These are phyloP conservation scores for Cladorrhinum sp. DNA, from an alignment of 2,329 filamentous ascomycete genomes.

Conservation along the genomic window DNA sequence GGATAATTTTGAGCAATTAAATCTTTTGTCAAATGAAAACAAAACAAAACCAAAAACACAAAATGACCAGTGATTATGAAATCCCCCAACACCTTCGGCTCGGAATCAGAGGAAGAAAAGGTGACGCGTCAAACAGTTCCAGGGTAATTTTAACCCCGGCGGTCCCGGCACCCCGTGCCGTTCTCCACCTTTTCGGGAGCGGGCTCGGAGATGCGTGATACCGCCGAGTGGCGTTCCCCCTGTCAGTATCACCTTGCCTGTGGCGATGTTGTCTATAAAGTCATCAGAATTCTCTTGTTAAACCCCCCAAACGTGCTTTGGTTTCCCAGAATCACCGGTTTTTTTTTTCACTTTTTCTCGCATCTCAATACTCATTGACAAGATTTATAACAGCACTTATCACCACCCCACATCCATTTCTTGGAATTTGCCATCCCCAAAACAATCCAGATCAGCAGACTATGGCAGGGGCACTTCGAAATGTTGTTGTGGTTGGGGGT, in stretches of 20 bases:
- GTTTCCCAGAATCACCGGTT: neutral
- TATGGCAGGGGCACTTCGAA: conserved; percentile 29
- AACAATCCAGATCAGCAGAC: too few relatives aligned
- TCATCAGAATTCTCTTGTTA: neutral
- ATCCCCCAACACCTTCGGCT: too few relatives aligned
- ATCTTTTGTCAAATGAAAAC: too few relatives aligned
- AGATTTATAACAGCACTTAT: neutral
- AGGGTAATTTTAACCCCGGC: neutral
- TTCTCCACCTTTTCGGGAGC: neutral
- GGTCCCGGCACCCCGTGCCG: neutral
- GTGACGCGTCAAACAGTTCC: too few relatives aligned
- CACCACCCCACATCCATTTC: too few relatives aligned
- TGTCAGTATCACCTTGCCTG: neutral
- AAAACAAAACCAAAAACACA: too few relatives aligned
- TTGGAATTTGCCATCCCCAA: too few relatives aligned
- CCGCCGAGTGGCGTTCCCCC: neutral
- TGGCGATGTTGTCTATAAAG: neutral
- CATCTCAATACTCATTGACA: neutral
- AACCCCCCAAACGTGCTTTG: neutral
- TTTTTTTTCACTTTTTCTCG: neutral
- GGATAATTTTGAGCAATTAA: too few relatives aligned
- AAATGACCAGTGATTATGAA: too few relatives aligned
- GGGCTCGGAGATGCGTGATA: neutral
- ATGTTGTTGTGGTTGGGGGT: conserved; percentile 44
- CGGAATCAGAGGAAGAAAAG: too few relatives aligned